Base-by-base conservation (phyloP, 768 basidiomycete genomes). In the Mycena vulgaris region DNA sequence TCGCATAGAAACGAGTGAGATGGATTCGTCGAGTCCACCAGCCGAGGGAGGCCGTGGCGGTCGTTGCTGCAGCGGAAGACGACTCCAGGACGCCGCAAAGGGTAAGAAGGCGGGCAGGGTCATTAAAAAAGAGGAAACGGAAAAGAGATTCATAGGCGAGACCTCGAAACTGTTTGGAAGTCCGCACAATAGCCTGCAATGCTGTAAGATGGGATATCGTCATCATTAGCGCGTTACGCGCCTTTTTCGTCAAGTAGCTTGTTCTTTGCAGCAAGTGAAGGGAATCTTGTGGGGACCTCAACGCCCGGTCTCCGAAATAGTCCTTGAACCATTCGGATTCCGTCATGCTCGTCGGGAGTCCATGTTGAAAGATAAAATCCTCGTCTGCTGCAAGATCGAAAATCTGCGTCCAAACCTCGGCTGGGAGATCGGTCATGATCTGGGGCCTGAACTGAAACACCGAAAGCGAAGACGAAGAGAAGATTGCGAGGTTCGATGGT, bases 1-100 rank as follows among this genome's bases (percentile, higher is more conserved):
- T 71, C 10, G 78, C 76, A 63, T 84, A 82, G 77, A 87, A 89
- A 13, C 89, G 86, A 4, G 87, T 84, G 35, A 93, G 81, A 63
- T 95, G 92, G 23, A 95, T 80, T 23, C 92, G 85, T 39, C 86
- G 85, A 0, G 91, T 87, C 88, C 90, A 92, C 90, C 91, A 92
- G 7, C 92, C 92, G 2, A 91, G 79, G 0, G 88, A 86, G 0
- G 84, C 78, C 8, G 88, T 83, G 10, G 81, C 72, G 2, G 83
- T 83, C 4, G 78, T 80, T 19, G 75, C 55, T 0, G 81, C 72
- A 7, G 53, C 58, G 0, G 86, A 77, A 2, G 85, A 81, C 10
- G 83, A 80, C 72, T 89, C 86, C 23, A 94, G 82, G 52, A 87
- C 81, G 19, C 75, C 66, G 71, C 86, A 87, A 10, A 93, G 82